These are phyloP conservation scores for Bipolaris gigantea DNA, from an alignment of 2,329 filamentous ascomycete species.

Conservation along the genomic window DNA sequence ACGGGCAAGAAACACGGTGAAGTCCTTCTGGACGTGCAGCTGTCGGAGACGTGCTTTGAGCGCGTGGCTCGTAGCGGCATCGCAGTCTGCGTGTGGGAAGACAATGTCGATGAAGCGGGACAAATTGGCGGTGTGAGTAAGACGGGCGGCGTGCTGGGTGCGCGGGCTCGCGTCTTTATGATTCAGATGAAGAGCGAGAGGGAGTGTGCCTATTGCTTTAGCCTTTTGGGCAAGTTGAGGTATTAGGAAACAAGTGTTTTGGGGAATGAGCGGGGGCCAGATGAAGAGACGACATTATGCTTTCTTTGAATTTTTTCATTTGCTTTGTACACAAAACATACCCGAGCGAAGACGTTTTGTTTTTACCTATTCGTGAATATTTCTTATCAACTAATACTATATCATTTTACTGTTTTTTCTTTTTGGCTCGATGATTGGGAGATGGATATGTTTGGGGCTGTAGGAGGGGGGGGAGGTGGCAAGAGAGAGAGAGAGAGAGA, in stretches of 20 bases:
- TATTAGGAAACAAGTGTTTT: constrained; percentile 43
- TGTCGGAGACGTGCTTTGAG: constrained; percentile 83
- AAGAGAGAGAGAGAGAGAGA: no score
- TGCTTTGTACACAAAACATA: no score
- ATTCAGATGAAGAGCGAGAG: constrained; percentile 57
- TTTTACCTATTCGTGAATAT: no score
- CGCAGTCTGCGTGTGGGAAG: constrained; percentile 84
- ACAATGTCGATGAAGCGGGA: constrained; percentile 46
- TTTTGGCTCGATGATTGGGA: no score
- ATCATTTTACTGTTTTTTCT: no score
- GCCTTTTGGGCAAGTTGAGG: constrained; percentile 53
- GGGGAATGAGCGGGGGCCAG: no score
- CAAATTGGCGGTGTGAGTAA: constrained; percentile 65
- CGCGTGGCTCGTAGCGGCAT: constrained; percentile 82
- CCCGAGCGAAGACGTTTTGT: no score
- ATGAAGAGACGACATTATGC: no score
- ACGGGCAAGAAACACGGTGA: constrained; percentile 68
- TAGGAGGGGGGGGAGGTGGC: no score
- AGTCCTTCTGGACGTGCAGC: constrained; percentile 77
- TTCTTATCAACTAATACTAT: no score
- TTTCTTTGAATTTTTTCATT: no score
- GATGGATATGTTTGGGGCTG: no score
- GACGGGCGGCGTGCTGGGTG: constrained; percentile 60
- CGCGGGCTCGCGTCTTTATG: constrained; percentile 65
- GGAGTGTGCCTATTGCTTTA: constrained; percentile 54